Evolutionary conservation across 306 rosid genomes (phyloP), one percentile per base, ranked within the genome.

Genomic region (Glycyrrhiza uralensis): DNA sequence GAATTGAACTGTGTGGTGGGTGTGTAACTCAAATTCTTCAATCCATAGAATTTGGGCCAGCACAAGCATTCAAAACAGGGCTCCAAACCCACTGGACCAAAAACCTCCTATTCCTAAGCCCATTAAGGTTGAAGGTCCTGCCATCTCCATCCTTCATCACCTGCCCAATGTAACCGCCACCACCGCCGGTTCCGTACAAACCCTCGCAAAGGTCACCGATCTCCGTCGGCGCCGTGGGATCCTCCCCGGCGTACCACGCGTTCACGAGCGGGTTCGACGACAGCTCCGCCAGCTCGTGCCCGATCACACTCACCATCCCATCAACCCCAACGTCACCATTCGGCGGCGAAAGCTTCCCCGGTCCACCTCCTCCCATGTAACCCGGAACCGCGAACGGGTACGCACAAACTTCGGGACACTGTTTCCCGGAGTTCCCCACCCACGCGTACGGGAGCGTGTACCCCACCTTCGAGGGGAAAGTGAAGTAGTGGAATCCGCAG

Each of bases 241-340:
- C 98, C 75, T 90, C 97, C 0, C 98, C 98, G 1, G 98, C 98
- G 60, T 93, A 93, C 98, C 97, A 92, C 1, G 98, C 98, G 11
- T 92, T 92, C 13, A 92, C 86, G 28, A 82, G 19, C 14, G 86
- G 86, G 22, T 82, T 82, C 4, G 86, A 82, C 0, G 86, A 78
- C 1, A 82, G 74, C 64, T 82, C 86, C 13, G 86, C 86, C 26
- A 82, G 11, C 13, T 82, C 86, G 5, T 82, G 86, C 6, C 66
- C 86, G 0, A 82, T 82, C 46, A 82, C 83, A 11, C 84, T 75
- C 5, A 66, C 14, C 87, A 82, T 82, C 39, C 86, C 86, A 26
- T 82, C 86, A 0, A 82, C 79, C 0, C 86, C 86, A 0, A 78
- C 54, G 44, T 82, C 73, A 1, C 71, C 52, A 44, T 82, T 82